These are phyloP conservation scores for Saccharomycopsis javanensis DNA, from an alignment of 805 yeast genomes.

Conservation along the genomic window DNA sequence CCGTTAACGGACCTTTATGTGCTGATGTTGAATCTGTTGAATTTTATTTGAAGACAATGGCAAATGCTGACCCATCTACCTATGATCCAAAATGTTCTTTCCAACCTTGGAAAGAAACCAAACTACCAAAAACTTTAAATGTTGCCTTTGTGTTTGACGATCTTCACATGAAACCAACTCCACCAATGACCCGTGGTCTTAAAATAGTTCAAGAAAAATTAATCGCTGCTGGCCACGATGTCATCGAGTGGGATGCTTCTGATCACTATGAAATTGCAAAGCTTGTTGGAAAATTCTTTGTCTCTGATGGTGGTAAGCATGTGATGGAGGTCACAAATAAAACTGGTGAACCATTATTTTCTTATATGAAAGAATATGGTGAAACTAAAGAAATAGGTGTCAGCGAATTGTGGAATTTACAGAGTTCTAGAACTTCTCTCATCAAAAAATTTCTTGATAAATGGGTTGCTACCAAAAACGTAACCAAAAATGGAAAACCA, in stretches of 20 bases:
- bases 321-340: conserved; percentile 24
- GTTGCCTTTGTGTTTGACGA: conserved; percentile 42
- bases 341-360: conserved; percentile 28
- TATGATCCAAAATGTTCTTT: conserved; percentile 42
- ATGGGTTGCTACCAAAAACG: conserved; percentile 22
- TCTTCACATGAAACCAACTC: conserved; percentile 40
- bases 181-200: conserved; percentile 43
- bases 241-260: conserved; percentile 33
- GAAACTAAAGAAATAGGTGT: conserved; percentile 23
- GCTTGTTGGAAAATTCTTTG: conserved; percentile 25
- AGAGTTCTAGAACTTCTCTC: conserved; percentile 29
- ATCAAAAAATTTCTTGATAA: conserved; percentile 27
- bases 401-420: conserved; percentile 28
- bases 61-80: conserved; percentile 37
- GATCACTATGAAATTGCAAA: conserved; percentile 24
- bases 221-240: conserved; percentile 33
- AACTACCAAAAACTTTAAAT: conserved; percentile 27
- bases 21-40: conserved; percentile 24
- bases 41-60: conserved; percentile 30
- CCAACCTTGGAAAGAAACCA: conserved; percentile 37
- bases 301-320: conserved; percentile 30
- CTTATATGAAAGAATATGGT: conserved; percentile 24
- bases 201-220: conserved; percentile 25
- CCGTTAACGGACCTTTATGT: conserved; percentile 31
- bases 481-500: conserved; percentile 32